phyloP scores from a whole-genome alignment of 2,329 filamentous ascomycete species.

The Cladosporium sp. region DNA sequence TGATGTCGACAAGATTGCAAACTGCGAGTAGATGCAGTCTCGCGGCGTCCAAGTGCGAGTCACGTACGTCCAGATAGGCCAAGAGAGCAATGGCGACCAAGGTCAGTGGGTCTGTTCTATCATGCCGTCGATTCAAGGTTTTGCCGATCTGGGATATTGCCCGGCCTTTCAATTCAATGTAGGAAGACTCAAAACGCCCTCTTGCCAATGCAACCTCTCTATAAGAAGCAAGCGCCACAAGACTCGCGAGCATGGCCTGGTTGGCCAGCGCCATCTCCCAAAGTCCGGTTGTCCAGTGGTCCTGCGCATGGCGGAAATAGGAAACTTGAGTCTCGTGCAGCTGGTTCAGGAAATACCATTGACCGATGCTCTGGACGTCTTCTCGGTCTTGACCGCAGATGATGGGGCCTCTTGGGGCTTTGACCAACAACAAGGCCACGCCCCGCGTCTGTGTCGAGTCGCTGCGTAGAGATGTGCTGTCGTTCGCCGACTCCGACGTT shows the following conservation, averaged over 20 bases:
- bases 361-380: background rate
- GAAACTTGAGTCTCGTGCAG: background rate
- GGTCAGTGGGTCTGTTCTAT: background rate
- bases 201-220: background rate
- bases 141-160: background rate
- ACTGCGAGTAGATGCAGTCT: background rate
- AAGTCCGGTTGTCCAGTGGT: constrained; percentile 4
- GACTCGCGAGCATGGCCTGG: background rate
- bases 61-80: background rate
- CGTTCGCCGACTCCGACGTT: background rate
- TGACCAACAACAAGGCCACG: background rate
- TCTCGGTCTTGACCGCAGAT: background rate
- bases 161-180: background rate
- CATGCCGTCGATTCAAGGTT: background rate
- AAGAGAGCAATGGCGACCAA: constrained; percentile 2
- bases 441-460: background rate
- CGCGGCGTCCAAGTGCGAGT: background rate
- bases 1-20: background rate
- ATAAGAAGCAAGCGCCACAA: background rate
- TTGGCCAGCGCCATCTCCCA: constrained; percentile 4
- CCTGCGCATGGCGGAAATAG: background rate
- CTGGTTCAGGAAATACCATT: constrained; percentile 6
- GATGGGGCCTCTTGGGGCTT: background rate
- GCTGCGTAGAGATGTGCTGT: background rate
- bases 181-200: background rate